Conservation (phyloP, 2,329 filamentous ascomycete species). For the Colletotrichum siamense region DNA sequence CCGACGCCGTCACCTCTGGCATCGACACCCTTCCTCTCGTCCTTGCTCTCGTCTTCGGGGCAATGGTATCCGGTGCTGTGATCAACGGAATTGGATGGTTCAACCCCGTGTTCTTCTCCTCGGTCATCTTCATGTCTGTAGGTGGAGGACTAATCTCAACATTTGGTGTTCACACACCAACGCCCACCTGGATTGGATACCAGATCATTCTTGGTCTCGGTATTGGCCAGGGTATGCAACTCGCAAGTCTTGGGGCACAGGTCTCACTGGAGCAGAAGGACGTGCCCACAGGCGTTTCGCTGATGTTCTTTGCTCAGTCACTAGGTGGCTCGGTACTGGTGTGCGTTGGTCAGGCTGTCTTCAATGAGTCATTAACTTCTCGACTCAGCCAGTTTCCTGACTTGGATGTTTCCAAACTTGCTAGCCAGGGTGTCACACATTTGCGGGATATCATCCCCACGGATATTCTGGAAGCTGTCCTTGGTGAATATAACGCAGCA, state of each 20-base stretch:
- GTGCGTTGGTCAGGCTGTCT: constrained; percentile 54
- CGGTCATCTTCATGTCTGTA: constrained; percentile 36
- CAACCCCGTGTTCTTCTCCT: constrained; percentile 44
- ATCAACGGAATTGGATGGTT: constrained; percentile 49
- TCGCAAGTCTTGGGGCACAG: constrained; percentile 49
- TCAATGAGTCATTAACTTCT: constrained; percentile 49
- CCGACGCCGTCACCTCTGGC: constrained; percentile 41
- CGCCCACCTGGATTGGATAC: constrained; percentile 48
- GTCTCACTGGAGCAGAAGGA: constrained; percentile 46
- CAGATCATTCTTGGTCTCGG: constrained; percentile 47
- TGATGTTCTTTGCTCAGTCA: constrained; percentile 49
- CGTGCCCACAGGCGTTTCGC: constrained; percentile 49
- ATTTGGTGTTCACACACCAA: constrained; percentile 35
- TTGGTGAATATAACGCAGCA: constrained; percentile 59
- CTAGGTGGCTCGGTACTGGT: constrained; percentile 54
- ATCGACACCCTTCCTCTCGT: constrained; percentile 45
- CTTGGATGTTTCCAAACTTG: constrained; percentile 35
- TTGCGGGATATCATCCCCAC: constrained; percentile 49
- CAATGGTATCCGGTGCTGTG: constrained; percentile 35
- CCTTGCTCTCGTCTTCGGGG: constrained; percentile 38
- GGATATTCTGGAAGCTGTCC: background rate
- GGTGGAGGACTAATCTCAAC: constrained; percentile 50
- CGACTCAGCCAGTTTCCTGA: constrained; percentile 40
- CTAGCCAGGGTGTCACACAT: constrained; percentile 46
- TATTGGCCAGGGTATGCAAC: constrained; percentile 46